These are phyloP conservation scores for Rutstroemia sp. DNA, from an alignment of 2,329 filamentous ascomycete genomes.

Conservation along the genomic window DNA sequence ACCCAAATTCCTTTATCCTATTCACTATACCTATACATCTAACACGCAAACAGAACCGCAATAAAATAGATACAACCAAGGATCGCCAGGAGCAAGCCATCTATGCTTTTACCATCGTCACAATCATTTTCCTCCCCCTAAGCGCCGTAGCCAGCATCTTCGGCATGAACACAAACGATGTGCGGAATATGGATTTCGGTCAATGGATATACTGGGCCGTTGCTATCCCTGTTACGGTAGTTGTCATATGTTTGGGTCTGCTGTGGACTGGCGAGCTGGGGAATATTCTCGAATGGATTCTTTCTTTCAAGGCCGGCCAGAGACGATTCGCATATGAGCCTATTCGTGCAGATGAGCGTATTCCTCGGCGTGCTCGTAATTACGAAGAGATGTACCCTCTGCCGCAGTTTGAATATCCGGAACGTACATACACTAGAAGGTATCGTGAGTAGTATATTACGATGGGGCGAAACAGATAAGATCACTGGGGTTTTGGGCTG, in stretches of 20 bases:
- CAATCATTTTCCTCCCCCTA: constrained; percentile 30
- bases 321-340: too few species aligned
- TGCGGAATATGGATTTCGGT: constrained; percentile 23
- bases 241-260: constrained; percentile 21
- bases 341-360: too few species aligned
- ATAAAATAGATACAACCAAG: constrained; percentile 22
- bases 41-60: neutral
- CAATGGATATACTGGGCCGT: constrained; percentile 30
- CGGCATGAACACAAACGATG: constrained; percentile 30
- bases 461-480: too few species aligned
- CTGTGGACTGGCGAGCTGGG: constrained; percentile 18
- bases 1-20: neutral
- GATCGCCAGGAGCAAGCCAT: constrained; percentile 27
- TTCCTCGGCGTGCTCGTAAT: too few species aligned
- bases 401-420: too few species aligned
- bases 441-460: too few species aligned
- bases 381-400: too few species aligned
- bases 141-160: constrained; percentile 27
- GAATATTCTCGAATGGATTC: too few species aligned
- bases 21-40: neutral
- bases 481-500: too few species aligned
- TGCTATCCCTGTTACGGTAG: constrained; percentile 25
- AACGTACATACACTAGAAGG: too few species aligned
- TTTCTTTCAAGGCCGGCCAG: too few species aligned
- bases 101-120: constrained; percentile 29